phyloP scores from a whole-genome alignment of 2,329 filamentous ascomycete genomes.

The Aspergillus terreus region DNA sequence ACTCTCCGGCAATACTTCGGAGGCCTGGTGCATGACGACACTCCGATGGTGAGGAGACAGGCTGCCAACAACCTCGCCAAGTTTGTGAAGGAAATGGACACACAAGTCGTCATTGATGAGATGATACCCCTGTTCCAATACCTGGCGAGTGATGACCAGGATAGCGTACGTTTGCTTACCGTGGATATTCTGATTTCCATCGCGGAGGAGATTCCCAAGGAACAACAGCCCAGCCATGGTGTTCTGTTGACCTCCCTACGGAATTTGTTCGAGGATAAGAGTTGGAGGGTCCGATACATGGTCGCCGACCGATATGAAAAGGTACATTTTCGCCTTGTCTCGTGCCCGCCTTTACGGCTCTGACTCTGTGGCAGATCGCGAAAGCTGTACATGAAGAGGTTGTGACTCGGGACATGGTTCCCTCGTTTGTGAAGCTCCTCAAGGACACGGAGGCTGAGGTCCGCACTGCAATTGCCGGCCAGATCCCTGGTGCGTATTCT shows the following conservation, averaged over 20 bases:
- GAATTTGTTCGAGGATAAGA: slow-evolving; percentile 97
- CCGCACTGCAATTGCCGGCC: slow-evolving; percentile 90
- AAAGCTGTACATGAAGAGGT: slow-evolving; percentile 98
- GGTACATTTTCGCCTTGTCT: slow-evolving; percentile 48
- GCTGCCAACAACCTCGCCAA: slow-evolving; percentile 94
- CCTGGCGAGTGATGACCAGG: slow-evolving; percentile 92
- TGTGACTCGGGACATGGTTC: slow-evolving; percentile 86
- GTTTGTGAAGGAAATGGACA: slow-evolving; percentile 95
- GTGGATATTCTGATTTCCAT: slow-evolving; percentile 96
- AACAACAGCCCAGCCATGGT: slow-evolving; percentile 94
- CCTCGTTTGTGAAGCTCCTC: slow-evolving; percentile 92
- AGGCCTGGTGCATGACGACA: slow-evolving; percentile 93
- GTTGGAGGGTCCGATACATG: slow-evolving; percentile 99
- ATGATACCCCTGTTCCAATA: slow-evolving; percentile 99
- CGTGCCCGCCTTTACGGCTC: background rate
- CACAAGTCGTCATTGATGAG: slow-evolving; percentile 88
- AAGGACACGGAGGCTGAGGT: slow-evolving; percentile 99
- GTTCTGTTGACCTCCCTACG: slow-evolving; percentile 86
- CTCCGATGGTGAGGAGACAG: slow-evolving; percentile 96
- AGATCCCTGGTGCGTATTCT: slow-evolving; percentile 69
- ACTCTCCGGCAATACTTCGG: slow-evolving; percentile 88
- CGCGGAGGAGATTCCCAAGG: slow-evolving; percentile 94
- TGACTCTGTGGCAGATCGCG: slow-evolving; percentile 64
- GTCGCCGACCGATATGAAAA: slow-evolving; percentile 98
- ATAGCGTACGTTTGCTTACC: slow-evolving; percentile 91